These are phyloP conservation scores for Davidsoniella neocaledoniae DNA, from an alignment of 2,329 filamentous ascomycete species.

Conservation along the genomic window DNA sequence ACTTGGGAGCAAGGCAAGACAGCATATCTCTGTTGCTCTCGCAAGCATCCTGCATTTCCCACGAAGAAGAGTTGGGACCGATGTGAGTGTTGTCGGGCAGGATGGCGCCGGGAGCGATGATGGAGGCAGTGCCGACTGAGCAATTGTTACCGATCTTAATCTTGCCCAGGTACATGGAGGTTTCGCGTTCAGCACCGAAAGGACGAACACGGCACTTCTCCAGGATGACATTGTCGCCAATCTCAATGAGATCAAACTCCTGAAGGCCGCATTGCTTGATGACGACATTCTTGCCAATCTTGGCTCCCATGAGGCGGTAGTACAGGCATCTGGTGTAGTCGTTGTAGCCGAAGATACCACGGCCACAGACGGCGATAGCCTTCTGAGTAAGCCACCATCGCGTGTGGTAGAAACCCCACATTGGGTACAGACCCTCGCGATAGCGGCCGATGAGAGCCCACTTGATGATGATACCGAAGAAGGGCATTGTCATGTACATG, in stretches of 20 bases:
- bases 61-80: conserved; percentile 39
- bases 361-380: conserved; percentile 30
- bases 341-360: conserved; percentile 26
- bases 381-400: conserved; percentile 43
- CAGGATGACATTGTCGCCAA: conserved; percentile 31
- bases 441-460: conserved; percentile 39
- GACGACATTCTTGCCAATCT: conserved; percentile 34
- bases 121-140: conserved; percentile 30
- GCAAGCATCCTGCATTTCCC: conserved; percentile 31
- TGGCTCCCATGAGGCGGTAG: conserved; percentile 34
- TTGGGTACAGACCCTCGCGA: conserved; percentile 36
- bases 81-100: conserved; percentile 34
- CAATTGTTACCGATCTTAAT: conserved; percentile 32
- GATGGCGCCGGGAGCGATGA: conserved; percentile 32
- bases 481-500: conserved; percentile 25
- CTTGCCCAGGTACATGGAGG: conserved; percentile 36
- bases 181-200: conserved; percentile 39
- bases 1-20: conserved; percentile 21
- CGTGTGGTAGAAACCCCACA: conserved; percentile 42
- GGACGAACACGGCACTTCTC: conserved; percentile 32
- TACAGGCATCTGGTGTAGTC: conserved; percentile 27
- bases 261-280: conserved; percentile 28
- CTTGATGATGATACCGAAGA: conserved; percentile 32
- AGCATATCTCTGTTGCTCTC: conserved; percentile 31
- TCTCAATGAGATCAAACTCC: conserved; percentile 41